Percentiles rank a stretch among this genome's conserved stretches.
Evolutionary conservation across 2,329 filamentous ascomycete species (phyloP).

Genomic region (Colletotrichum sp.): DNA sequence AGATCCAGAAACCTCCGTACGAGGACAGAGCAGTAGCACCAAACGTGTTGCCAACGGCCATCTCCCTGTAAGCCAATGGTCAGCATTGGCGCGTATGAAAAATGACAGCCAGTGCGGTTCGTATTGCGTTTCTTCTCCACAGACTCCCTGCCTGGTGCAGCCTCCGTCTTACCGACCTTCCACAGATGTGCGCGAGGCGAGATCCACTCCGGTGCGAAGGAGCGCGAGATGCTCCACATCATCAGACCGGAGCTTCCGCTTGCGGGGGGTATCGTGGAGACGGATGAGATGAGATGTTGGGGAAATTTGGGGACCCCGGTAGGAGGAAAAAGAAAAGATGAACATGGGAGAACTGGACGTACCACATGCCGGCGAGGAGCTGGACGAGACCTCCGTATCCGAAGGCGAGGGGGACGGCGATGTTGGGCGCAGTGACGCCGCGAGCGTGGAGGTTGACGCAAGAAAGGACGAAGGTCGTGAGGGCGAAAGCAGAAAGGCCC

Average conservation of each 20-base stretch:
- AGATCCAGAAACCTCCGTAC: constrained; percentile 85
- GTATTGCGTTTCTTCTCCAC: constrained; percentile 2
- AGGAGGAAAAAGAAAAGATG: neutral
- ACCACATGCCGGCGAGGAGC: constrained; percentile 87
- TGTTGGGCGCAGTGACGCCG: constrained; percentile 63
- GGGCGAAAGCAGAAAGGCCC: constrained; percentile 78
- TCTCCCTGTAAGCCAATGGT: constrained; percentile 64
- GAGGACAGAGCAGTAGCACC: constrained; percentile 82
- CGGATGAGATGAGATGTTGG: constrained; percentile 18
- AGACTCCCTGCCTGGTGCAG: neutral
- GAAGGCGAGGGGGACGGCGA: constrained; percentile 73
- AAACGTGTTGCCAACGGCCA: constrained; percentile 87
- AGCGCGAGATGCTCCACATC: neutral
- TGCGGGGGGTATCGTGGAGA: constrained; percentile 15
- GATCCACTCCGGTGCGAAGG: constrained; percentile 14
- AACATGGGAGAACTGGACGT: constrained; percentile 36
- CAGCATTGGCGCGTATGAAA: constrained; percentile 2
- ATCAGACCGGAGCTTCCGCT: constrained; percentile 1
- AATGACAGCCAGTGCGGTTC: neutral
- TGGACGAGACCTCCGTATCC: constrained; percentile 82
- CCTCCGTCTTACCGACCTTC: neutral
- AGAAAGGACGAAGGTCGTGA: constrained; percentile 83
- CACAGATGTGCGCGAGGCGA: neutral
- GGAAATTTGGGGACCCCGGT: neutral
- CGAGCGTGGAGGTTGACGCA: constrained; percentile 73